These are phyloP conservation scores for Salmacisia buchloeana DNA, from an alignment of 1,284 basidiomycete genomes.

Conservation along the genomic window DNA sequence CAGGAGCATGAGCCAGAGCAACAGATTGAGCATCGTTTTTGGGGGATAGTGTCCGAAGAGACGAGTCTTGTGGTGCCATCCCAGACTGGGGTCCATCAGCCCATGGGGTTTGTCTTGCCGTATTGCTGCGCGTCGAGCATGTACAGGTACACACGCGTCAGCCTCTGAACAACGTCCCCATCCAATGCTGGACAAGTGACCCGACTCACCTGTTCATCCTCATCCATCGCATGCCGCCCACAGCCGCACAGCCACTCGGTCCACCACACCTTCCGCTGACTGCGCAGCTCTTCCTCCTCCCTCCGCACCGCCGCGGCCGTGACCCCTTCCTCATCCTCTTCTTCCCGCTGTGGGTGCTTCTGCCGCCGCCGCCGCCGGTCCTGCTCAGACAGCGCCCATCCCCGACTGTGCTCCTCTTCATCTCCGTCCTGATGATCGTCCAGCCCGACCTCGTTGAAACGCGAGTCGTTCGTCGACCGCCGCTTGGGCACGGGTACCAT, in stretches of 20 bases:
- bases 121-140: not conserved
- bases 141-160: not conserved
- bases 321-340: not conserved
- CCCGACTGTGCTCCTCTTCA: not conserved
- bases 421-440: not conserved
- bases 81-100: too few relatives aligned
- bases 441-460: constrained; percentile 3
- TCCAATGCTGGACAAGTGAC: not conserved
- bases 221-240: constrained; percentile 22
- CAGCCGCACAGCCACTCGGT: constrained; percentile 33
- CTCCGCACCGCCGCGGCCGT: not conserved
- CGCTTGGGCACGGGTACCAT: not conserved
- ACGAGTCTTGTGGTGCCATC: too few relatives aligned
- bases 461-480: not conserved
- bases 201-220: constrained; percentile 33
- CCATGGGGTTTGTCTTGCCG: constrained; percentile 7
- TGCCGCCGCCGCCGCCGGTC: too few relatives aligned
- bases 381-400: too few relatives aligned
- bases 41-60: too few relatives aligned
- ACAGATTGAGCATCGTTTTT: too few relatives aligned
- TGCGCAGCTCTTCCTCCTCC: not conserved
- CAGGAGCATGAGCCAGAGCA: too few relatives aligned
- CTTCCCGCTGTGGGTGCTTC: not conserved
- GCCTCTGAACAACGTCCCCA: not conserved
- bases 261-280: constrained; percentile 26